phyloP scores from a whole-genome alignment of 192 early-diverging fungal genomes.

The Entomortierella chlamydospora region DNA sequence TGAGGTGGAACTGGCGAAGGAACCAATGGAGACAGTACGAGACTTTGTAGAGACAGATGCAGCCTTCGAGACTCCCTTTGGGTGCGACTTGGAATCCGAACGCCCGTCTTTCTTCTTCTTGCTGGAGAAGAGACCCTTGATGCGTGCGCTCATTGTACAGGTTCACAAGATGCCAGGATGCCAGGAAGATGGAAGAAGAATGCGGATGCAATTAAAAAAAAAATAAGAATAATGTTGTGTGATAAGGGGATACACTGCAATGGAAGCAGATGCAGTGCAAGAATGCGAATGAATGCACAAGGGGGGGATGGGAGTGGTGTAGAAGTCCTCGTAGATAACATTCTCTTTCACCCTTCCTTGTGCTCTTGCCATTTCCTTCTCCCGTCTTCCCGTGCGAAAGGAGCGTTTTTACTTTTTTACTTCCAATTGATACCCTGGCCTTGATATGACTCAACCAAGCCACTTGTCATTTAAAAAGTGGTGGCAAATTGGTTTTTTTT shows the following conservation, averaged over 20 bases:
- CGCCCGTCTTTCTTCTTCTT: conserved; percentile 47
- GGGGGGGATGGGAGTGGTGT: not conserved
- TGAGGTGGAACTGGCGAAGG: conserved; percentile 20
- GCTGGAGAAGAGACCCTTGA: conserved; percentile 52
- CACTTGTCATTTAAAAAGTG: too few species aligned
- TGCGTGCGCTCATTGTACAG: conserved; percentile 38
- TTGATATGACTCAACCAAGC: too few species aligned
- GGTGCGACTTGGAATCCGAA: not conserved
- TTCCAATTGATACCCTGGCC: too few species aligned
- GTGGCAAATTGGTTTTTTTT: too few species aligned
- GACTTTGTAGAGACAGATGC: conserved; percentile 15
- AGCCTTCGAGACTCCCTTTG: conserved; percentile 20
- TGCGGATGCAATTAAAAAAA: not conserved
- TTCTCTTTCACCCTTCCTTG: too few species aligned
- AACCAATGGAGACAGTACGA: conserved; percentile 12
- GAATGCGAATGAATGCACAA: conserved; percentile 1
- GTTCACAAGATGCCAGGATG: too few species aligned
- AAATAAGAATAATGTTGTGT: not conserved
- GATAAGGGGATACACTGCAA: not conserved
- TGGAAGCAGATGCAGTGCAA: too few species aligned
- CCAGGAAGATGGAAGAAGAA: not conserved
- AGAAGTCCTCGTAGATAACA: not conserved
- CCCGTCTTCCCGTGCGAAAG: too few species aligned
- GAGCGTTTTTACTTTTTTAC: too few species aligned
- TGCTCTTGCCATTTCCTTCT: too few species aligned